phyloP scores from a whole-genome alignment of 768 basidiomycete species.

The Roridomyces roridus region DNA sequence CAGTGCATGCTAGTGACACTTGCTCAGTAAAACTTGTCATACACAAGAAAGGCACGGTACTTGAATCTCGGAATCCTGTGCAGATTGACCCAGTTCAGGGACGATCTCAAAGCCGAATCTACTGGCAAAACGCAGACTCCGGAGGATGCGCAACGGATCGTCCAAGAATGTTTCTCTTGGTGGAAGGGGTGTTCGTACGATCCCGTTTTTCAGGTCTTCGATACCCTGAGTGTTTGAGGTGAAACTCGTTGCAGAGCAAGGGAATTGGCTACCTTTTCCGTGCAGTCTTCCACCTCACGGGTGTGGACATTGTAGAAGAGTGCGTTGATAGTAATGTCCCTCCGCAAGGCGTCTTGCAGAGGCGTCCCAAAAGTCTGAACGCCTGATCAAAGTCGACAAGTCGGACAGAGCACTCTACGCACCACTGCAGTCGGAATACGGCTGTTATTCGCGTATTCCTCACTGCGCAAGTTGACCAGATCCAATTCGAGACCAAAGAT shows the following conservation, averaged over 20 bases:
- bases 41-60: constrained; percentile 41
- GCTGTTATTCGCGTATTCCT: constrained; percentile 87
- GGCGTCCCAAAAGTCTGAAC: constrained; percentile 89
- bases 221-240: constrained; percentile 66
- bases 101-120: constrained; percentile 86
- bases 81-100: constrained; percentile 67
- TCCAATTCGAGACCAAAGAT: constrained; percentile 86
- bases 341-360: constrained; percentile 84
- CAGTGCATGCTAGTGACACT: constrained; percentile 59
- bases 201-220: constrained; percentile 77
- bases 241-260: neutral
- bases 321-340: constrained; percentile 95
- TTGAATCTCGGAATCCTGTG: constrained; percentile 66
- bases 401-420: constrained; percentile 34
- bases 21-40: constrained; percentile 26
- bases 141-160: constrained; percentile 91
- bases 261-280: constrained; percentile 61
- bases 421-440: constrained; percentile 91
- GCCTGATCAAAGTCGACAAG: neutral
- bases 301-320: constrained; percentile 96
- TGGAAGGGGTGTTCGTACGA: constrained; percentile 88
- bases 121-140: constrained; percentile 91
- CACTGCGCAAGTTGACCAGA: constrained; percentile 91
- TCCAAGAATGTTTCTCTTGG: constrained; percentile 90
- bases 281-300: constrained; percentile 84